Base-by-base conservation (phyloP, 2,329 filamentous ascomycete species). In the Daldinia sp. region DNA sequence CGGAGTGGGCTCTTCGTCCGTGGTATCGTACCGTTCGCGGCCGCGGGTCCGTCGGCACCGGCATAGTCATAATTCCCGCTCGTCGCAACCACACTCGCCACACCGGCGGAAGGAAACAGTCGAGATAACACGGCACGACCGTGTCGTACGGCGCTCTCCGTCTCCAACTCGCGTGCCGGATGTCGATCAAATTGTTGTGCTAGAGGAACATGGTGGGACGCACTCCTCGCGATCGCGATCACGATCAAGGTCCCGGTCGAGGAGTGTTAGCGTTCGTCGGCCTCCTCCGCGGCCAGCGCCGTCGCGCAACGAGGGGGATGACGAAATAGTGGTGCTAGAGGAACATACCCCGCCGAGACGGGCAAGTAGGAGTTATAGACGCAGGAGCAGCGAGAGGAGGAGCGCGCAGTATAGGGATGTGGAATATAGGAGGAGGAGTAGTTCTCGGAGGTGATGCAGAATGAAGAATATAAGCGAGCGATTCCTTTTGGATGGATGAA, bases 241-340 rank as follows among this genome's bases (percentile, higher is more conserved):
- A 2, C 19, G 5, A 13, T 21, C 35, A 1, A 49, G 58, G 45
- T 55, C 64, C 7, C 35, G 63, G 34, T 59, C 47, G 35, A 32
- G 56, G 27, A 51, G 58, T 30, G 11, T 47, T 17, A 62, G 64
- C 25, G 50, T 50, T 11, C 30, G 49, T 0, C 55, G 48, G 8
- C 57, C 58, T 30, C 53, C 50, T 11, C 30, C 53, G 0, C 55
- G 48, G 8, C 57, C 58, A 11, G 53, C 58, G 11, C 63, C 57
- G 2, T 15, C 39, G 21, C 48, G 13, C 41, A 61, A 52, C 65
- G 66, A 72, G 29, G 74, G 75, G 9, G 74, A 76, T 9, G 72
- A 74, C 43, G 80, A 82, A 74, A 74, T 78, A 13, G 65, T 79
- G 1, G 76, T 79, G 8, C 67, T 77, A 32, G 77, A 78, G 68